Evolutionary conservation across 2,329 filamentous ascomycete genomes (phyloP), one percentile per base, ranked within the genome.

Genomic region (Escovopsis sp.): DNA sequence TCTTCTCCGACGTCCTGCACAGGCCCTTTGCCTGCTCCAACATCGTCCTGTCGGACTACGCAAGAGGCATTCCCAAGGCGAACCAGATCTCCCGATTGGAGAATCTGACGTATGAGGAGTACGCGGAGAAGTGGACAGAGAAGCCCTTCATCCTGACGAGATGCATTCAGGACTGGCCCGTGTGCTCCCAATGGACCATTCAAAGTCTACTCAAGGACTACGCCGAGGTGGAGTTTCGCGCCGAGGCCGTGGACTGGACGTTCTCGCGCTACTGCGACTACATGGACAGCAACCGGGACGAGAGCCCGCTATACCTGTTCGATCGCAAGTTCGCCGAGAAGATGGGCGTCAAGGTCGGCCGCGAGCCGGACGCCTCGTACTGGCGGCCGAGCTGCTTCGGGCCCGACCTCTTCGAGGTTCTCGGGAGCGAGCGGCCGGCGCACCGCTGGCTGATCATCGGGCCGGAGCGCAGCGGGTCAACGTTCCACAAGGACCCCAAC

Each of bases 371-470:
- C 5, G 56, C 61, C 4, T 60, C 76, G 7, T 96, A 94, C 57
- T 85, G 78, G 74, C 72, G 74, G 12, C 87, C 88, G 1, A 63
- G 73, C 13, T 92, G 83, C 53, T 94, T 96, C 52, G 85, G 84
- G 0, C 72, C 80, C 34, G 88, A 96, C 52, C 63, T 92, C 14
- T 94, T 96, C 50, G 72, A 76, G 32, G 71, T 90, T 7, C 66
- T 96, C 1, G 82, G 79, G 9, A 53, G 68, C 12, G 74, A 92
- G 51, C 72, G 88, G 35, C 88, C 88, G 3, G 86, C 93, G 42
- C 79, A 85, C 49, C 76, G 86, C 40, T 96, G 88, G 90, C 67
- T 96, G 41, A 94, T 96, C 48, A 70, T 94, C 43, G 87, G 88
- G 1, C 86, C 88, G 1, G 74, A 78, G 42, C 69, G 86, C 39